Conservation (phyloP, 495 filamentous ascomycete genomes). For the Mycothermus thermophilus region DNA sequence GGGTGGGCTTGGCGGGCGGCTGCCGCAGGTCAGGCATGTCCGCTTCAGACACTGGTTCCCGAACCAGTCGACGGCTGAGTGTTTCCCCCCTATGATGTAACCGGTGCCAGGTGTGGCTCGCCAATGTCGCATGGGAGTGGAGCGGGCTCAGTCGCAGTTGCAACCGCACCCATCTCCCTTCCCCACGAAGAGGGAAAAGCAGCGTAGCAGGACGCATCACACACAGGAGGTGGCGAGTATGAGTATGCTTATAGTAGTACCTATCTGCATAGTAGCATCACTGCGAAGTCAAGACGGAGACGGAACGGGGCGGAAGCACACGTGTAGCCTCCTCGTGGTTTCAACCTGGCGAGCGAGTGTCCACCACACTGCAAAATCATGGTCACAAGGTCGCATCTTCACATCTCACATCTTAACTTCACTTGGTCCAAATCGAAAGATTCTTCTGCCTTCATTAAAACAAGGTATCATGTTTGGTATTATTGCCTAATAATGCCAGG, state of each 20-base stretch:
- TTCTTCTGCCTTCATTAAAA: too few relatives aligned
- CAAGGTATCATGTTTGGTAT: constrained; percentile 6
- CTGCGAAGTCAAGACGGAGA: too few relatives aligned
- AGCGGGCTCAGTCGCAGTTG: background rate
- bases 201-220: background rate
- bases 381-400: constrained; percentile 2
- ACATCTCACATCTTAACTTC: too few relatives aligned
- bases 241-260: too few relatives aligned
- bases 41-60: constrained; percentile 6
- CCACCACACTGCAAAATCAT: too few relatives aligned
- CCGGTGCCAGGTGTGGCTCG: background rate
- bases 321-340: too few relatives aligned
- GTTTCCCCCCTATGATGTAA: constrained; percentile 3
- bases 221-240: too few relatives aligned
- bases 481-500: too few relatives aligned
- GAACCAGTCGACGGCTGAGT: background rate
- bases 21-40: constrained; percentile 6
- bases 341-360: background rate
- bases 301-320: too few relatives aligned
- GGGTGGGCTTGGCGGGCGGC: background rate
- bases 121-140: constrained; percentile 1
- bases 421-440: too few relatives aligned
- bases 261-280: too few relatives aligned
- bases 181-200: background rate
- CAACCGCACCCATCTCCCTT: background rate